Evolutionary conservation across 805 yeast genomes (phyloP).

Genomic region (Yarrowia hollandica): DNA sequence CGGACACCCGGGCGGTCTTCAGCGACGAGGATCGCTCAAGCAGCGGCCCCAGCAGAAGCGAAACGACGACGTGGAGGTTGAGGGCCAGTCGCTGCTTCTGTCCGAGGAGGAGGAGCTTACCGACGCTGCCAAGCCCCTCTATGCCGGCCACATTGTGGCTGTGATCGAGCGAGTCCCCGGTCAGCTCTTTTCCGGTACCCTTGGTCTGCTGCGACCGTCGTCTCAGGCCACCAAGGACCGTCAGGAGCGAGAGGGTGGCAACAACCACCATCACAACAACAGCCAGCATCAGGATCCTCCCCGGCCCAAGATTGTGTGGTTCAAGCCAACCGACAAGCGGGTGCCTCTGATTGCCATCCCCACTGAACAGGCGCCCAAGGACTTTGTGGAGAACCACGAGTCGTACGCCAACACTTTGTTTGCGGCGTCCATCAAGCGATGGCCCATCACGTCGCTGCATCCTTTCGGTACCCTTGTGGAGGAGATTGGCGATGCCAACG

Average conservation of each 20-base stretch:
- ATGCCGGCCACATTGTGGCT: conserved; percentile 98
- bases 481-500: conserved; percentile 79
- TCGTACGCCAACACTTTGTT: conserved; percentile 77
- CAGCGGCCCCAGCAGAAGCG: conserved; percentile 97
- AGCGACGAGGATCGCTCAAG: conserved; percentile 85
- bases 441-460: conserved; percentile 98
- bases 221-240: conserved; percentile 86
- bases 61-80: conserved; percentile 97
- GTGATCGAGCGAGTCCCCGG: conserved; percentile 97
- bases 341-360: conserved; percentile 98
- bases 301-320: conserved; percentile 96
- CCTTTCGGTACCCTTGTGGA: conserved; percentile 94
- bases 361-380: conserved; percentile 95
- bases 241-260: conserved; percentile 40
- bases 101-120: conserved; percentile 95
- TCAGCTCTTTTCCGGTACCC: conserved; percentile 89
- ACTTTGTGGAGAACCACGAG: conserved; percentile 90
- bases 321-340: conserved; percentile 96
- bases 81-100: conserved; percentile 87
- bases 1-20: conserved; percentile 41
- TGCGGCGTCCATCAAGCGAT: conserved; percentile 93
- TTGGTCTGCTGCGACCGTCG: conserved; percentile 92
- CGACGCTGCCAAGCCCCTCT: conserved; percentile 88
- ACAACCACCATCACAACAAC: no score
- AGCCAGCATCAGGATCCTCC: conserved; percentile 35